Evolutionary conservation across 768 basidiomycete species (phyloP), one percentile per base, ranked within the genome.

Genomic region (Boletus barrowsii): DNA sequence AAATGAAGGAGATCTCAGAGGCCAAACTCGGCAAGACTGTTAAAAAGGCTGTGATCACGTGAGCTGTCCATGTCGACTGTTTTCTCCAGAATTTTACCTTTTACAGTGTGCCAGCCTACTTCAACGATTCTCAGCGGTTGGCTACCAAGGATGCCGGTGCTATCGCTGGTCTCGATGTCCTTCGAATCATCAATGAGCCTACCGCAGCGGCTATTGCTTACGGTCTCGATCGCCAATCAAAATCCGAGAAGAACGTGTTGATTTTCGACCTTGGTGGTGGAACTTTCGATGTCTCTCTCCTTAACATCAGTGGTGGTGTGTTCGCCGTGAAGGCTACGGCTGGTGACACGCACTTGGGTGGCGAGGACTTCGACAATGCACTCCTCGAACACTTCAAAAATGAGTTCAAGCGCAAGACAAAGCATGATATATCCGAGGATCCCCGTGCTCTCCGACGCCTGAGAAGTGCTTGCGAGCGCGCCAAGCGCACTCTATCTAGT

Each of bases 111-210:
- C 97, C 97, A 41, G 97, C 97, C 60, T 99, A 98, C 82, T 98
- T 98, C 83, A 99, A 99, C 76, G 97, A 98, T 79, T 99, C 97
- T 26, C 97, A 99, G 72, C 94, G 97, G 79, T 82, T 97, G 59
- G 96, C 97, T 48, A 98, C 97, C 73, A 98, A 98, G 79, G 97
- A 99, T 75, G 97, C 97, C 59, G 97, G 97, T 75, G 83, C 90
- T 64, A 99, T 99, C 64, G 84, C 97, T 67, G 97, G 97, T 60
- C 91, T 99, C 59, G 95, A 99, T 71, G 94, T 99, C 65, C 92
- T 99, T 76, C 96, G 97, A 78, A 99, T 99, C 82, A 99, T 99
- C 82, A 99, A 99, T 78, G 97, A 99, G 80, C 97, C 97, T 59
- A 99, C 97, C 51, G 97, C 97, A 48, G 97, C 97, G 54, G 97